A percentile compares a stretch with the other conserved stretches of the same genome.
These are phyloP conservation scores for Rhodotorula sp. DNA, from an alignment of 1,284 basidiomycete species.

Conservation along the genomic window DNA sequence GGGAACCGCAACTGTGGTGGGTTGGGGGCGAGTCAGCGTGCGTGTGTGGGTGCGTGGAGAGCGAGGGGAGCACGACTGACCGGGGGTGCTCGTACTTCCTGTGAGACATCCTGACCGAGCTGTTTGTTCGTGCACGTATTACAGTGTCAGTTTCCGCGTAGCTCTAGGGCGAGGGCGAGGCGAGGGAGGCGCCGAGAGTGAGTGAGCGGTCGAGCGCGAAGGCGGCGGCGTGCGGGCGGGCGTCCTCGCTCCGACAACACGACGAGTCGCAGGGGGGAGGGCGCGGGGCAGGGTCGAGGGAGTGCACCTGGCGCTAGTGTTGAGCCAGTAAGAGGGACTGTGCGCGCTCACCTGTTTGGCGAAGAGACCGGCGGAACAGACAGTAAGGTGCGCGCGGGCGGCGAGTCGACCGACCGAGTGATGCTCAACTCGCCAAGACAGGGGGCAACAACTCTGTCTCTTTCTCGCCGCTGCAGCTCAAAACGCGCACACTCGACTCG, in stretches of 20 bases:
- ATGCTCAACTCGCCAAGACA: background rate
- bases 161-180: background rate
- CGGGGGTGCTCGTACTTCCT: constrained; percentile 47
- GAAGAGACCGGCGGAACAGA: constrained; percentile 5
- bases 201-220: constrained; percentile 1
- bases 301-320: background rate
- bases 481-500: no score
- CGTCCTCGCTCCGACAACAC: no score
- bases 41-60: background rate
- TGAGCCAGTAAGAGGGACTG: background rate
- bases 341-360: constrained; percentile 9
- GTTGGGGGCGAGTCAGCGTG: background rate
- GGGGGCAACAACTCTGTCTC: background rate
- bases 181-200: constrained; percentile 6
- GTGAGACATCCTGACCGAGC: constrained; percentile 42
- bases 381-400: background rate
- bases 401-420: background rate
- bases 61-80: constrained; percentile 2
- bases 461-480: no score
- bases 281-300: no score
- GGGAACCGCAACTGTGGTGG: constrained; percentile 39
- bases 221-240: no score
- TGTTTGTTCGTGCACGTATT: background rate
- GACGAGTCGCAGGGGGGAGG: no score
- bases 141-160: background rate